phyloP scores from a whole-genome alignment of 371 early-diverging fungal species.

The Rhizopus stolonifer region DNA sequence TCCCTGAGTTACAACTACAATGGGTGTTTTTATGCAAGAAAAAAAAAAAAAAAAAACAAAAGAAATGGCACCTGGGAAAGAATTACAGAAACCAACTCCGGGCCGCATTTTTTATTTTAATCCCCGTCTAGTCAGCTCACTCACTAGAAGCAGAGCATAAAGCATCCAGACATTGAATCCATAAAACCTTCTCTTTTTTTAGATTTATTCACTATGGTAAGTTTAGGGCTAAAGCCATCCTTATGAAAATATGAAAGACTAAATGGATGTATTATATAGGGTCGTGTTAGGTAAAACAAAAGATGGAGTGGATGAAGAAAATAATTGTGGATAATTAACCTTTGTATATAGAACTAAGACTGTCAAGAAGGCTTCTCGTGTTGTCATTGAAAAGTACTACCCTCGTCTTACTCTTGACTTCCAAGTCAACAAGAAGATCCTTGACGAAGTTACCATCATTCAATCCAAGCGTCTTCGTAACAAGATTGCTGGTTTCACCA shows the following conservation, averaged over 20 bases:
- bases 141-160: neutral
- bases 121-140: neutral
- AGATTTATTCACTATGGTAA: slow-evolving; percentile 21
- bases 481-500: slow-evolving; percentile 99
- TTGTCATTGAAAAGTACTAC: slow-evolving; percentile 99
- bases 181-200: slow-evolving; percentile 19
- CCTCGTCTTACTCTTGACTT: slow-evolving; percentile 99
- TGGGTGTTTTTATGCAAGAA: too few species aligned
- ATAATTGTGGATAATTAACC: neutral
- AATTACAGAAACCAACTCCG: neutral
- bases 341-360: slow-evolving; percentile 89
- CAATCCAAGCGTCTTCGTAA: slow-evolving; percentile 99
- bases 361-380: slow-evolving; percentile 99
- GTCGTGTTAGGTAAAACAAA: slow-evolving; percentile 19
- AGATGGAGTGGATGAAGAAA: neutral
- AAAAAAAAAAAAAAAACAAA: too few species aligned
- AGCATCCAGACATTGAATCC: neutral
- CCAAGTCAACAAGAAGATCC: slow-evolving; percentile 99
- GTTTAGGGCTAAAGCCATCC: neutral
- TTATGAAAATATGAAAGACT: neutral
- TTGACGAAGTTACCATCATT: slow-evolving; percentile 98
- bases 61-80: too few species aligned
- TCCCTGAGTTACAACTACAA: too few species aligned
- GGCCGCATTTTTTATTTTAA: neutral
- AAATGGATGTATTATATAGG: slow-evolving; percentile 9